Conservation (phyloP, 345 rosid species). For the Heritiera littoralis region DNA sequence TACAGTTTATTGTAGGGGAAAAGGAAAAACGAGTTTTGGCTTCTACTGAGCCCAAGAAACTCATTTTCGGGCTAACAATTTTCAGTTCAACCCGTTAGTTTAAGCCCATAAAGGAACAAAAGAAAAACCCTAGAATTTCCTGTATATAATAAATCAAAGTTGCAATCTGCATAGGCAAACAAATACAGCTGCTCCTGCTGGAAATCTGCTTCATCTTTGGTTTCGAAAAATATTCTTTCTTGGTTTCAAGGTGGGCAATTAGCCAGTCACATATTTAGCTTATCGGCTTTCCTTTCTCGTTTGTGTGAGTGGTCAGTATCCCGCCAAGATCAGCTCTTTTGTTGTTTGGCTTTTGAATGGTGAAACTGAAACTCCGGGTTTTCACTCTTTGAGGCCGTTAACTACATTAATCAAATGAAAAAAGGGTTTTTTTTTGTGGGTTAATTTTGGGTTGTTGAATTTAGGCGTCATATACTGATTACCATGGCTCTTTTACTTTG, state of each 20-base stretch:
- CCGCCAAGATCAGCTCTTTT: neutral
- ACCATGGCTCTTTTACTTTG: neutral
- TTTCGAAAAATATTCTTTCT: neutral
- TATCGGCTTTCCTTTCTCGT: neutral
- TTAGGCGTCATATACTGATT: conserved; percentile 9
- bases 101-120: neutral
- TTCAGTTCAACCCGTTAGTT: neutral
- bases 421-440: neutral
- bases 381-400: conserved; percentile 10
- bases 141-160: too few relatives aligned
- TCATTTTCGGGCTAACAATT: neutral
- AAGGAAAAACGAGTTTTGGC: neutral
- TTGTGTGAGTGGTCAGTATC: conserved; percentile 17
- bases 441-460: neutral
- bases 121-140: too few relatives aligned
- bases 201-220: neutral
- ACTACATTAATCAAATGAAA: neutral
- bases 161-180: too few relatives aligned
- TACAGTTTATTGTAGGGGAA: too few relatives aligned
- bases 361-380: neutral
- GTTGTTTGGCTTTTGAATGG: neutral
- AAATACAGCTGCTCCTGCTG: neutral
- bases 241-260: neutral
- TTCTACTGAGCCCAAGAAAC: neutral
- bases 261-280: neutral